Percentiles rank a stretch among this genome's conserved stretches.
These are phyloP conservation scores for Carex littledalei DNA, from an alignment of 176 grass and related monocot genomes.

Conservation along the genomic window DNA sequence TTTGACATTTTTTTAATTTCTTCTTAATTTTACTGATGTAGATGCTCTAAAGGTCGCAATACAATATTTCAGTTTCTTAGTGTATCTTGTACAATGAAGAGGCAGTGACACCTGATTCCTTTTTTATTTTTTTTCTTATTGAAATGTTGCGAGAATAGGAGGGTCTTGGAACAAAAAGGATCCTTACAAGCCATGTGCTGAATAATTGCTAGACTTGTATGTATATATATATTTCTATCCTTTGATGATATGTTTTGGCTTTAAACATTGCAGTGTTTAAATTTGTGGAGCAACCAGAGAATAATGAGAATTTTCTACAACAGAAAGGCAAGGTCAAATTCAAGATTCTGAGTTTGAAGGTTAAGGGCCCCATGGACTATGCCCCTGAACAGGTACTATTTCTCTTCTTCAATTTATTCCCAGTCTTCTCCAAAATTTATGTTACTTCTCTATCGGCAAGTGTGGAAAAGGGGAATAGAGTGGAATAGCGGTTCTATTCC, in stretches of 20 bases:
- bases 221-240: neutral
- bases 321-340: slow-evolving; percentile 94
- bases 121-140: neutral
- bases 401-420: neutral
- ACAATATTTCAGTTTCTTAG: neutral
- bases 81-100: neutral
- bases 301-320: slow-evolving; percentile 74
- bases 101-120: neutral
- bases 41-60: neutral
- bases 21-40: too few relatives aligned
- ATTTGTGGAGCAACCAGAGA: slow-evolving; percentile 97
- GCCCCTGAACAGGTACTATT: slow-evolving; percentile 72
- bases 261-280: slow-evolving; percentile 70
- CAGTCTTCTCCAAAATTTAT: neutral
- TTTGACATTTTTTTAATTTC: too few relatives aligned
- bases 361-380: slow-evolving; percentile 95
- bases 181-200: neutral
- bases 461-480: too few relatives aligned
- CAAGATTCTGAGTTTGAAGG: slow-evolving; percentile 99
- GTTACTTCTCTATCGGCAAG: neutral
- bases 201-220: neutral
- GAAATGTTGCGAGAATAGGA: neutral
- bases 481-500: too few relatives aligned
- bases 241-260: neutral
- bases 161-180: neutral